Evolutionary conservation across 176 grass and related monocot genomes (phyloP).

Genomic region (Poa annua): DNA sequence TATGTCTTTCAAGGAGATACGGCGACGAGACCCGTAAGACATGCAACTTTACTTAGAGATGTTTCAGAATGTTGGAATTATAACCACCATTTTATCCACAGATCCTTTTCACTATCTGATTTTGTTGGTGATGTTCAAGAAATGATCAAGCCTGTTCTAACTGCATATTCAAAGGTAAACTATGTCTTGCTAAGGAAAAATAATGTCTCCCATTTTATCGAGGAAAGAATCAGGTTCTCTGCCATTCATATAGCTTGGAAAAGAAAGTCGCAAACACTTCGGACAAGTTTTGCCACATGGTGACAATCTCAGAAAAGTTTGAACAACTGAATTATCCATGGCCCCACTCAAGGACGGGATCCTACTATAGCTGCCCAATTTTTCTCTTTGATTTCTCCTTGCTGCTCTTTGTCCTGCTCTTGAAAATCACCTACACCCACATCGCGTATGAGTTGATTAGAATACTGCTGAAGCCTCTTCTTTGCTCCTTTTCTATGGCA

Average conservation of each 20-base stretch:
- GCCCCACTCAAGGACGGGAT: neutral
- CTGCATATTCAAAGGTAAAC: slow-evolving; percentile 84
- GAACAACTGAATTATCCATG: slow-evolving; percentile 12
- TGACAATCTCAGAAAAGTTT: slow-evolving; percentile 7
- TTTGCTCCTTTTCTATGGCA: neutral
- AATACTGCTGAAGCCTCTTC: neutral
- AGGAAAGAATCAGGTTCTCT: neutral
- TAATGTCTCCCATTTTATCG: neutral
- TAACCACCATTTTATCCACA: slow-evolving; percentile 47
- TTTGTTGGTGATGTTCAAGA: slow-evolving; percentile 93
- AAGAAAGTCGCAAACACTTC: slow-evolving; percentile 8
- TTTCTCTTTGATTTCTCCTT: neutral
- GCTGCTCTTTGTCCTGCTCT: neutral
- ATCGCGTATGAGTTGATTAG: neutral
- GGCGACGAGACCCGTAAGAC: slow-evolving; percentile 88
- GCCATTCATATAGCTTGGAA: slow-evolving; percentile 19
- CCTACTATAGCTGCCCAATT: neutral
- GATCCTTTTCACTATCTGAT: slow-evolving; percentile 91
- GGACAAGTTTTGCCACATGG: neutral
- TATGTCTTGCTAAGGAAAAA: slow-evolving; percentile 16
- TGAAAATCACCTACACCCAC: neutral
- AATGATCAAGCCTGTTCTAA: slow-evolving; percentile 87
- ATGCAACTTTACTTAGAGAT: slow-evolving; percentile 37
- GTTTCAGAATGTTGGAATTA: slow-evolving; percentile 29
- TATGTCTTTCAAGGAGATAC: slow-evolving; percentile 89